Evolutionary conservation across 202 grass and related monocot species (phyloP), one percentile per base, ranked within the genome.

Genomic region (Digitaria exilis): DNA sequence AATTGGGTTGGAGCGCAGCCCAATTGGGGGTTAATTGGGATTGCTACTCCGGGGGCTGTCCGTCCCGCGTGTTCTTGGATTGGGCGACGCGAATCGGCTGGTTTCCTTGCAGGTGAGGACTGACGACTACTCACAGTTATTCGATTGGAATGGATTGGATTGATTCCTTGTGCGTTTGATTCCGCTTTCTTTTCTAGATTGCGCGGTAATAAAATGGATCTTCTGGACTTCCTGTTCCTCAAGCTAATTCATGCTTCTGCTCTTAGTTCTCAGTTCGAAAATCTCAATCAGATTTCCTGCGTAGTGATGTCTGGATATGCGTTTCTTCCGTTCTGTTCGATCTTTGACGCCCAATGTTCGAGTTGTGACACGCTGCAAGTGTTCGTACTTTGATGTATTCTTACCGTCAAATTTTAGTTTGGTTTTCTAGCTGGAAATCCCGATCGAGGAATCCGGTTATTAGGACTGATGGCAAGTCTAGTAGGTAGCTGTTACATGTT

Each of bases 21-120:
- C 76, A 84, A 87, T 87, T 80, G 87, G 65, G 75, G 81, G 66
- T 79, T 85, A 75, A 74, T 87, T 77, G 41, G 63, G 78, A 85
- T 74, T 72, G 59, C 79, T 76, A 84, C 70, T 80, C 73, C 56
- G 67, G 51, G 7, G 57, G 75, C 65, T 66, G 44, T 32, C 72
- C 73, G 55, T 71, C 29, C 28, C 49, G 77, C 73, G 34, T 89
- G 73, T 85, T 75, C 76, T 60, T 78, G 72, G 83, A 85, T 89
- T 76, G 42, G 61, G 50, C 51, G 50, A 69, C 43, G 74, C 84
- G 59, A 68, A 90, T 76, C 73, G 55, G 58, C 28, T 77, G 54
- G 52, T 46, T 81, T 81, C 72, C 48, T 64, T 82, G 60, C 74
- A 86, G 83, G 88, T 90, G 21, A 87, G 84, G 62, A 86, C 12